Evolutionary conservation across 805 yeast genomes (phyloP), one percentile per base, ranked within the genome.

Genomic region (Kodamaea hsintzibuensis): DNA sequence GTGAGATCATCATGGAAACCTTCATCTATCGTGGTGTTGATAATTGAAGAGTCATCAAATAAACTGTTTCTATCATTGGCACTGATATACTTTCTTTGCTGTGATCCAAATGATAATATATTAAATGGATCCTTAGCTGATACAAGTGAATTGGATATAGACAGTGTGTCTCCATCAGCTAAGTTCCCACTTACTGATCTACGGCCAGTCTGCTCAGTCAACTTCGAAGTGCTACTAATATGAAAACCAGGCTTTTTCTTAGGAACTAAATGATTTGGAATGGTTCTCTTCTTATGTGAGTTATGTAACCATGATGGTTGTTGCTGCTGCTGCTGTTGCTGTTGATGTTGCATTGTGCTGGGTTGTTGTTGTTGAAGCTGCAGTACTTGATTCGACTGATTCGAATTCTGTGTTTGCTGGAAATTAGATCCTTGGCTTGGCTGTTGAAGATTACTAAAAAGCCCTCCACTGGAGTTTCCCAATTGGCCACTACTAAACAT

Each of bases 221-320:
- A 57, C 27, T 61, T 59, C 25, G 70, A 54, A 3, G 66, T 49
- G 7, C 67, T 57, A 16, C 66, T 50, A 18, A 75, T 63, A 50
- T 72, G 78, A 59, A 75, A 73, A 3, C 77, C 76, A 3, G 74
- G 63, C 49, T 74, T 74, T 57, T 71, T 68, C 57, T 70, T 72
- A 46, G 79, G 70, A 9, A 71, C 72, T 49, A 76, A 66, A 50
- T 76, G 80, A 52, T 74, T 76, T 25, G 77, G 77, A 46, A 76
- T 74, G 9, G 71, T 68, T 51, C 79, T 60, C 50, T 65, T 68
- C 49, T 67, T 64, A 18, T 69, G 60, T 19, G 50, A 25, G 47
- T 73, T 64, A 40, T 67, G 70, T 53, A 68, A 64, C 80, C 80
- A 74, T n/a, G 64, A 47, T 8, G 77, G 77, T 49, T 64, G 65